Evolutionary conservation across 345 rosid genomes (phyloP).

Genomic region (Nasturtium officinale): DNA sequence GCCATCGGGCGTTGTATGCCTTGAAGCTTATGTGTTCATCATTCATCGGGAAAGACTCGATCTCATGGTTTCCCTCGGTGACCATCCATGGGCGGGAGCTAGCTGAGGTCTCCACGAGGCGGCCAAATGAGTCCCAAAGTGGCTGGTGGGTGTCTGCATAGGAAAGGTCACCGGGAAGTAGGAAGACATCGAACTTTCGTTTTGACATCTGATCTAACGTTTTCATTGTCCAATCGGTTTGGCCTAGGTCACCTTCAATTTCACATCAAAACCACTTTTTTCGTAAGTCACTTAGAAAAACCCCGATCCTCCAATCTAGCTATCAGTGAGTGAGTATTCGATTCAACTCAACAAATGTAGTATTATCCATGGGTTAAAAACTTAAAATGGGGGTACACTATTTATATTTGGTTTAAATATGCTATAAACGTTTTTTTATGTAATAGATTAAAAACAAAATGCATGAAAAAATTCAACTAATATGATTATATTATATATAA

Average conservation of each 20-base stretch:
- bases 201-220: slow-evolving; percentile 55
- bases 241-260: slow-evolving; percentile 82
- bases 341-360: background rate
- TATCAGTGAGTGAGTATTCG: background rate
- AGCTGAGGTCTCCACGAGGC: slow-evolving; percentile 66
- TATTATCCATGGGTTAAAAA: background rate
- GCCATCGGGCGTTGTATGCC: slow-evolving; percentile 84
- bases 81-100: slow-evolving; percentile 94
- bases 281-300: background rate
- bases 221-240: slow-evolving; percentile 75
- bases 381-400: too few relatives aligned
- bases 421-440: too few relatives aligned
- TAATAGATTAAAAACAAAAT: too few relatives aligned
- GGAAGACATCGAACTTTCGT: slow-evolving; percentile 64
- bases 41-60: slow-evolving; percentile 56
- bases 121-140: slow-evolving; percentile 92
- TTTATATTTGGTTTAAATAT: too few relatives aligned
- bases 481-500: background rate
- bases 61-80: slow-evolving; percentile 85
- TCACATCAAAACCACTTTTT: slow-evolving; percentile 10
- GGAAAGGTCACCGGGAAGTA: slow-evolving; percentile 80
- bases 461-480: background rate
- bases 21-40: slow-evolving; percentile 56
- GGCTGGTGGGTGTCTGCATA: slow-evolving; percentile 75
- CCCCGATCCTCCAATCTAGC: background rate